A percentile compares a stretch with the other conserved stretches of the same genome.
phyloP scores from a whole-genome alignment of 2,329 filamentous ascomycete genomes.

The Paraphoma chrysanthemicola region DNA sequence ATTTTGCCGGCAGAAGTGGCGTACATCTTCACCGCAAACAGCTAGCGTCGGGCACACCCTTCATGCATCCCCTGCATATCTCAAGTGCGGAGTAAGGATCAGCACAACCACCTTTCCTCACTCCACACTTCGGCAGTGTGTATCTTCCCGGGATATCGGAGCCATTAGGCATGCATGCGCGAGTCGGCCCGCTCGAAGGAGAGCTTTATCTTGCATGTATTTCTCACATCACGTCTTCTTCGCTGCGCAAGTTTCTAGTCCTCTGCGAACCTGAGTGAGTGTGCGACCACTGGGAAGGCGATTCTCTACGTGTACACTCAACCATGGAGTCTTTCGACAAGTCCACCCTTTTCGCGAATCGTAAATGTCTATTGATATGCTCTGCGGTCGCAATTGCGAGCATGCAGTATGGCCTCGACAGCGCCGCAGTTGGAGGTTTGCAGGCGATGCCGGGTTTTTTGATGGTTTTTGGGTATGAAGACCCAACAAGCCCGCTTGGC shows the following conservation, averaged over 20 bases:
- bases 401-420: slow-evolving; percentile 62
- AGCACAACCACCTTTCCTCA: not conserved
- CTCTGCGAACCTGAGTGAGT: not conserved
- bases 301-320: not conserved
- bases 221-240: no score
- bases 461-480: slow-evolving; percentile 58
- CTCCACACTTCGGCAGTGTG: not conserved
- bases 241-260: not conserved
- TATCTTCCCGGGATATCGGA: not conserved
- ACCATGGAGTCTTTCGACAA: slow-evolving; percentile 11
- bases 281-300: not conserved
- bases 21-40: no score
- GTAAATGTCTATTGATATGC: slow-evolving; percentile 57
- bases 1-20: no score
- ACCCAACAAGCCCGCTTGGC: slow-evolving; percentile 43
- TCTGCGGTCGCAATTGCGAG: slow-evolving; percentile 56
- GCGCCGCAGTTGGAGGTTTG: slow-evolving; percentile 52
- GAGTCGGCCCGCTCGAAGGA: not conserved
- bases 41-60: no score
- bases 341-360: slow-evolving; percentile 36
- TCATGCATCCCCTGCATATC: not conserved
- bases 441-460: slow-evolving; percentile 56
- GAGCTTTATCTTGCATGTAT: not conserved
- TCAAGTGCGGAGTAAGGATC: not conserved
- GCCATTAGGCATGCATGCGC: not conserved